Conservation (phyloP, 2,329 filamentous ascomycete species). For the Beauveria sp. region DNA sequence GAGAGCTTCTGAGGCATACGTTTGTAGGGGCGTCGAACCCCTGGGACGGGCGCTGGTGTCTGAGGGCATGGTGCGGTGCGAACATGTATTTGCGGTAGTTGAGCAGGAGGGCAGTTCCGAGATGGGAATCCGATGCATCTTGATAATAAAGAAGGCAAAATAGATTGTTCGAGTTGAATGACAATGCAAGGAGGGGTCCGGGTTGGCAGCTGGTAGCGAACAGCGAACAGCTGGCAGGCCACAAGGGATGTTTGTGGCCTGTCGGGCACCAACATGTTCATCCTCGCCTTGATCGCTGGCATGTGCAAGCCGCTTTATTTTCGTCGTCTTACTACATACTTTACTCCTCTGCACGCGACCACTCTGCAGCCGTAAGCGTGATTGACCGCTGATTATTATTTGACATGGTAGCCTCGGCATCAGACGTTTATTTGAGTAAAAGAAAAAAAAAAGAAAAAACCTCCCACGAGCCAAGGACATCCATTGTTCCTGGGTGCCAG, state of each 20-base stretch:
- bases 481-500: too few species aligned
- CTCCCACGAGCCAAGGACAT: neutral
- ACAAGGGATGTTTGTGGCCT: neutral
- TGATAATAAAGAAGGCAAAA: neutral
- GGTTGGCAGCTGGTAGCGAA: slow-evolving; percentile 4
- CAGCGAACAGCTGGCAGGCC: neutral
- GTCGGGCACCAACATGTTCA: neutral
- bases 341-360: neutral
- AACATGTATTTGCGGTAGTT: neutral
- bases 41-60: neutral
- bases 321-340: slow-evolving; percentile 7
- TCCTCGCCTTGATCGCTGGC: neutral
- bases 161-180: neutral
- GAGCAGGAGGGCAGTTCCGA: neutral
- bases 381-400: neutral
- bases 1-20: slow-evolving; percentile 7
- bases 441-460: neutral
- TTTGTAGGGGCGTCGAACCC: neutral
- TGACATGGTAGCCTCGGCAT: neutral
- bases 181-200: neutral
- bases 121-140: neutral
- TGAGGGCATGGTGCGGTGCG: neutral
- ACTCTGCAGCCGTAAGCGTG: neutral
- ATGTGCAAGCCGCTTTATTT: slow-evolving; percentile 11
- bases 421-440: neutral